Evolutionary conservation across 1,139 yeast species (phyloP), one percentile per base, ranked within the genome.

Genomic region (Debaryomyces fabryi): DNA sequence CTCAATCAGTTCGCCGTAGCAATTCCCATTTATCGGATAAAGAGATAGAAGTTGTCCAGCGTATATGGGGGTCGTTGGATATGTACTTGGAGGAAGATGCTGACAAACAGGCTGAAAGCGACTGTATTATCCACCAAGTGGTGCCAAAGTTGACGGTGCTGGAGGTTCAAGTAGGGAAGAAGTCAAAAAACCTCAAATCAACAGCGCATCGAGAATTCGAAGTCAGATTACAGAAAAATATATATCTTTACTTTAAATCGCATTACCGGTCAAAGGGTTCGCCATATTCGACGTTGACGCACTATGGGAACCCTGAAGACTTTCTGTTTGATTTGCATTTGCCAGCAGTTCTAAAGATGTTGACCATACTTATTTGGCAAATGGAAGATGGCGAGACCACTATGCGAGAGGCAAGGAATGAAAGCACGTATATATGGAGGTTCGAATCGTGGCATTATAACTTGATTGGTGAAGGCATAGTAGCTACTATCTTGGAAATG

Each of bases 281-380:
- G 20, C 12, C 12, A 8, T 16, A 32, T 32, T 5, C 20, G 10
- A 18, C 2, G 10, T 13, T 10, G 21, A 8, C 15, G 15, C 21
- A 20, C 8, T 13, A 35, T 8, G 16, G 4, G 9, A 20, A 13
- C 12, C 25, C 38, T 12, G 38, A 35, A 12, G 38, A 35, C 15
- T 16, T 35, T 12, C 38, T 35, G 38, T 35, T 35, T 20, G 38
- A 35, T 9, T 35, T 35, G 13, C 24, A 35, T 35, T 35, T 35
- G 38, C 9, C 25, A 15, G 38, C 25, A 6, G n/a, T 35, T n/a
- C 20, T 35, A 20, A 12, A 20, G 38, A 20, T 35, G 9, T 16
- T 35, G 12, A 12, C 13, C 8, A 12, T 9, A n/a, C 38, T 35
- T 20, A 21, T 35, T 5, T 18, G 23, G 38, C 25, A 35, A 3